phyloP scores from a whole-genome alignment of 2,329 filamentous ascomycete species.

The Septoria petroselini region DNA sequence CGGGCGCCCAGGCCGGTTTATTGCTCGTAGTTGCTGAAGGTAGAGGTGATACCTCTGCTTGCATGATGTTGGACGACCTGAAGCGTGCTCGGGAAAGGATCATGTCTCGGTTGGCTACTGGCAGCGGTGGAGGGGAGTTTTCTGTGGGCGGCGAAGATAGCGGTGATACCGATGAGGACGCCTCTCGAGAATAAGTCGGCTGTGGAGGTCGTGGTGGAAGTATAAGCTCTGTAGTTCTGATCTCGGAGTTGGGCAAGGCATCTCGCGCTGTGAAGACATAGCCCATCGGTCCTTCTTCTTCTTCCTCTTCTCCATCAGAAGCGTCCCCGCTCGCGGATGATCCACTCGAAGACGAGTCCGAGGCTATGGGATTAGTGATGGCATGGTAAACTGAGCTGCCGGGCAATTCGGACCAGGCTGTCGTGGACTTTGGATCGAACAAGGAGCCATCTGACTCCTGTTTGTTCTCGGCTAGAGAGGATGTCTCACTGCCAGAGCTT shows the following conservation, averaged over 20 bases:
- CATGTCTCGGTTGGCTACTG: slow-evolving; percentile 4
- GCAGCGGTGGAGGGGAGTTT: slow-evolving; percentile 1
- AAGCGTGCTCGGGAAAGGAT: background rate
- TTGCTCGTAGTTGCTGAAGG: background rate
- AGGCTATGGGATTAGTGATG: background rate
- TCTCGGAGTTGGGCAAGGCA: background rate
- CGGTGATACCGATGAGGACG: background rate
- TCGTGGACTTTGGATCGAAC: background rate
- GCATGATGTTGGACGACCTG: background rate
- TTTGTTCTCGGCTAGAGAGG: background rate
- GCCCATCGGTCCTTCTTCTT: background rate
- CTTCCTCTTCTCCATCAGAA: background rate
- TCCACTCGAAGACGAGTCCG: background rate
- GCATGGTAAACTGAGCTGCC: background rate
- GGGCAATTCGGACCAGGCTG: background rate
- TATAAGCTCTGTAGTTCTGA: slow-evolving; percentile 13
- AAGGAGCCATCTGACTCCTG: background rate
- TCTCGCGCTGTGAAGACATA: background rate
- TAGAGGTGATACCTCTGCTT: background rate
- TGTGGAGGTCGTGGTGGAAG: slow-evolving; percentile 11
- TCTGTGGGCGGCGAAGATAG: slow-evolving; percentile 1
- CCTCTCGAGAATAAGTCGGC: slow-evolving; percentile 2
- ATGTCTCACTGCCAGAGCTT: background rate
- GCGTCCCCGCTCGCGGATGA: background rate
- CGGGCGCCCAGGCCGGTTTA: slow-evolving; percentile 5